A percentile compares a stretch with the other conserved stretches of the same genome.
phyloP scores from a whole-genome alignment of 495 filamentous ascomycete genomes.

The Bombardia bombarda region DNA sequence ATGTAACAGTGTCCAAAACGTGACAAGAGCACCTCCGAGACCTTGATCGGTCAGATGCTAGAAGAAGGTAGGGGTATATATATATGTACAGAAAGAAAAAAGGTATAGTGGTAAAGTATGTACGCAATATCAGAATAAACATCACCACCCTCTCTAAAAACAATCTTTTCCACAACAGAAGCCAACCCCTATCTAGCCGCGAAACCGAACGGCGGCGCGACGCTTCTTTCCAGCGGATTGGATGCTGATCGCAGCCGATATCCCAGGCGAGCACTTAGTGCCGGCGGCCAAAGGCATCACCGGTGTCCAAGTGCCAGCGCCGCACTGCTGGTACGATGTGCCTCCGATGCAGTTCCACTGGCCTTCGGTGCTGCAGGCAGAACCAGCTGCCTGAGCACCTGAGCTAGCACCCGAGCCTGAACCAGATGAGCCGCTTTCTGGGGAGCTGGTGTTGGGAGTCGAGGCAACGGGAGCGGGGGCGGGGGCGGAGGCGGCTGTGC shows the following conservation, averaged over 20 bases:
- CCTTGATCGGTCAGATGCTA: background rate
- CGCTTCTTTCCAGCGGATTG: constrained; percentile 17
- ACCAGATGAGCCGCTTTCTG: background rate
- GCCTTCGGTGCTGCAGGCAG: constrained; percentile 33
- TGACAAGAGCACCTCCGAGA: background rate
- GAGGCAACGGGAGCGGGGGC: background rate
- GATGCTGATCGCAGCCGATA: constrained; percentile 22
- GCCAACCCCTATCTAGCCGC: background rate
- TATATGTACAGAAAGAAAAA: background rate
- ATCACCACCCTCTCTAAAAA: background rate
- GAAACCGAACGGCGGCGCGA: constrained; percentile 7
- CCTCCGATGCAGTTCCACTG: constrained; percentile 38
- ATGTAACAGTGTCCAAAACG: too few relatives aligned
- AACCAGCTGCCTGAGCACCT: constrained; percentile 17
- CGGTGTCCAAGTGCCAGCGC: constrained; percentile 33
- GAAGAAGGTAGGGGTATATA: background rate
- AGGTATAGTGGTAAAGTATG: too few relatives aligned
- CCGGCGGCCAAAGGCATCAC: constrained; percentile 29
- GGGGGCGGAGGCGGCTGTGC: background rate
- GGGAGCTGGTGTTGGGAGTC: background rate
- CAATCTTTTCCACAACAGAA: background rate
- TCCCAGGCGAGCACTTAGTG: constrained; percentile 27
- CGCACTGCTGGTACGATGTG: constrained; percentile 36
- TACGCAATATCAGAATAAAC: too few relatives aligned
- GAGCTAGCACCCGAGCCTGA: constrained; percentile 14